These are phyloP conservation scores for Fusarium graminum DNA, from an alignment of 2,329 filamentous ascomycete genomes.

Conservation along the genomic window DNA sequence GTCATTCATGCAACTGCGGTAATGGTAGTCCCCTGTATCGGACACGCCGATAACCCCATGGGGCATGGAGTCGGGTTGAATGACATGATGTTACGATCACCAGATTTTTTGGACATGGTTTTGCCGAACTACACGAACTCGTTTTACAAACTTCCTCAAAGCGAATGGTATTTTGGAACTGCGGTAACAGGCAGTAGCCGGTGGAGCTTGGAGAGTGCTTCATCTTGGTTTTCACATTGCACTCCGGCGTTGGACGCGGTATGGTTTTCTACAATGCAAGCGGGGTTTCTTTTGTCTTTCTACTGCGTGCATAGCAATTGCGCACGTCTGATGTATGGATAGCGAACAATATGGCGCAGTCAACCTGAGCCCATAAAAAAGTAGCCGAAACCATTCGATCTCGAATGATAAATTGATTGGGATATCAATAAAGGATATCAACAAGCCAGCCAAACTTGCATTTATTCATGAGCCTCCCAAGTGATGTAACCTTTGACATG, in stretches of 20 bases:
- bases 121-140: conserved; percentile 13
- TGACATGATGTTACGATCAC: conserved; percentile 37
- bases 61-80: conserved; percentile 14
- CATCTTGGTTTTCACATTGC: conserved; percentile 11
- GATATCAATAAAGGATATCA: conserved; percentile 10
- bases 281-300: conserved; percentile 16
- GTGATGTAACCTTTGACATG: background rate
- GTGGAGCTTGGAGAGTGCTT: conserved; percentile 22
- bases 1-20: conserved; percentile 44
- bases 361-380: conserved; percentile 21
- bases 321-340: conserved; percentile 30
- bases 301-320: conserved; percentile 20
- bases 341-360: conserved; percentile 25
- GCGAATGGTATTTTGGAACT: conserved; percentile 23
- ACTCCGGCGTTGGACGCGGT: conserved; percentile 26
- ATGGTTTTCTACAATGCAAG: conserved; percentile 12
- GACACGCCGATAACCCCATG: conserved; percentile 16
- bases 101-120: conserved; percentile 34
- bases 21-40: conserved; percentile 21
- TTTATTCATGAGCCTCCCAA: background rate
- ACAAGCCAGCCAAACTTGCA: conserved; percentile 1
- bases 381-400: conserved; percentile 13
- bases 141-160: conserved; percentile 9
- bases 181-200: conserved; percentile 7
- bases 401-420: conserved; percentile 21